phyloP scores from a whole-genome alignment of 2,329 filamentous ascomycete species.

The Podosphaera fusca region DNA sequence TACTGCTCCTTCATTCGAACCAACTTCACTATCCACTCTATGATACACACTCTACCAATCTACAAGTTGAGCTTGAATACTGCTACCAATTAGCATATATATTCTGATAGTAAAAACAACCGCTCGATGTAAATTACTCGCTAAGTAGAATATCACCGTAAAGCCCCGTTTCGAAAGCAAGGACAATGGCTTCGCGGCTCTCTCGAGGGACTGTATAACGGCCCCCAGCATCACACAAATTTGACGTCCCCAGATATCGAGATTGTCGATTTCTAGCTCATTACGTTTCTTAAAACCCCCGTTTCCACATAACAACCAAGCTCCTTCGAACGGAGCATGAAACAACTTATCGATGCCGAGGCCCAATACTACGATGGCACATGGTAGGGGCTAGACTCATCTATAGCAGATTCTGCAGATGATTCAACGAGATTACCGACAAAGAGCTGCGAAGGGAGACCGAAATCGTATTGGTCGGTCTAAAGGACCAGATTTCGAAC shows the following conservation, averaged over 20 bases:
- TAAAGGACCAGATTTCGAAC: too few species aligned
- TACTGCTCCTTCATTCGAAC: background rate
- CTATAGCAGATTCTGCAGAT: background rate
- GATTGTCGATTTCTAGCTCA: background rate
- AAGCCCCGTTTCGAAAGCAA: too few species aligned
- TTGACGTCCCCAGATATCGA: background rate
- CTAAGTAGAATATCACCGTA: too few species aligned
- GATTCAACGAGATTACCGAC: background rate
- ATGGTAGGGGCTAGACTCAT: background rate
- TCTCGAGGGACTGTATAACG: too few species aligned
- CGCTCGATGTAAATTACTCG: too few species aligned
- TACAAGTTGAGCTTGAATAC: too few species aligned
- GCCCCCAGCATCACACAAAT: background rate
- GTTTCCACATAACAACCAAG: background rate
- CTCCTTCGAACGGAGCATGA: background rate
- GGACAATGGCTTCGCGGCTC: too few species aligned
- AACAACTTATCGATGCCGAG: background rate
- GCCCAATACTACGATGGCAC: background rate
- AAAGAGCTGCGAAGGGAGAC: background rate
- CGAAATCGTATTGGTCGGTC: background rate
- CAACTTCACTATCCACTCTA: background rate
- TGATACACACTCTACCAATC: background rate
- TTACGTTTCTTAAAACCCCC: background rate
- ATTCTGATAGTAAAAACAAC: too few species aligned
- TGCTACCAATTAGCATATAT: too few species aligned